Evolutionary conservation across 2,329 filamentous ascomycete species (phyloP), one percentile per base, ranked within the genome.

Genomic region (Scolecobasidium constrictum): DNA sequence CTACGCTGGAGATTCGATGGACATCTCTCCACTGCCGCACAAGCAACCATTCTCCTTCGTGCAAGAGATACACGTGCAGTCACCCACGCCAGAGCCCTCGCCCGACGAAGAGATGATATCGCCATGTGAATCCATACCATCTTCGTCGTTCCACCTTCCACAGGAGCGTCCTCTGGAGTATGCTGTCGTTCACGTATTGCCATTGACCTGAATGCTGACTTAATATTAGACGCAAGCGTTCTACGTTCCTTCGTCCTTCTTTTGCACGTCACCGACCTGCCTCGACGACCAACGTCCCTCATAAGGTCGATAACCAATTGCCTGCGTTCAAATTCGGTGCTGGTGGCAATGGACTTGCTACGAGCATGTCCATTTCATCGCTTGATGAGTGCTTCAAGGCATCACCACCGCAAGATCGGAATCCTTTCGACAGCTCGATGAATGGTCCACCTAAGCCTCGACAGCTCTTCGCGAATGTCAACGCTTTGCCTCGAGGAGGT

Each of bases 1-100:
- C 43, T 73, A 74, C 26, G 63, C 71, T 43, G 73, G 76, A 47
- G 87, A 94, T 60, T 71, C 78, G 44, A 94, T 96, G 86, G 88
- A 96, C 56, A 80, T 95, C 61, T 95, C 90, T 35, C 90, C 92
- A 31, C 66, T 96, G 33, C 88, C 87, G 47, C 86, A 94, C 68
- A 95, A 94, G 68, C 69, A 74, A 21, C 46, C 46, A 22, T 87
- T 78, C 55, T 71, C 63, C 61, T 66, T 71, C 49, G 57, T 67
- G 37, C 61, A 71, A 21, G 72, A 82, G 51, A 69, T 84, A 48
- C 78, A 82, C 50, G 63, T 86, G 42, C 73, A 77, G 21, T 88
- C 85, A 19, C 85, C 86, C 2, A 83, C 81, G 2, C 82, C 82
- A 6, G 71, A 74, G 35, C 53, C 59, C 21, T 71, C 66, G 3